phyloP scores from a whole-genome alignment of 148 eudicot species.

The Fagopyrum tataricum region DNA sequence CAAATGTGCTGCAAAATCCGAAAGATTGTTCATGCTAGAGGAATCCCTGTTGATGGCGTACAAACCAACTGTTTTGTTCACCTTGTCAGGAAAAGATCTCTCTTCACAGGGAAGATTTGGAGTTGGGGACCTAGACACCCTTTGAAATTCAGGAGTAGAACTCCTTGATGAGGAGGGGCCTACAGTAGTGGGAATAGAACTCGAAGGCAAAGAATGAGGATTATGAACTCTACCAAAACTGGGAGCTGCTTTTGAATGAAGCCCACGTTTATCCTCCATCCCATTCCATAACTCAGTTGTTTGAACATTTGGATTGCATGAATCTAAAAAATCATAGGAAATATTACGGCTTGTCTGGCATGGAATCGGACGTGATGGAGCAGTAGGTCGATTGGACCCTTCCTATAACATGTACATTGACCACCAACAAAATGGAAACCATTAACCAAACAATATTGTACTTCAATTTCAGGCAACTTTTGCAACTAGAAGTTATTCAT shows the following conservation, averaged over 20 bases:
- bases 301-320: conserved; percentile 20
- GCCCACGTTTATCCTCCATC: conserved; percentile 17
- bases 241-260: conserved; percentile 15
- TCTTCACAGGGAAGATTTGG: conserved; percentile 20
- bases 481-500: background rate
- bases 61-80: conserved; percentile 15
- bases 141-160: conserved; percentile 29
- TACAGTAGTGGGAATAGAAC: conserved; percentile 25
- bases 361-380: conserved; percentile 25
- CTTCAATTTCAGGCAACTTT: background rate
- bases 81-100: conserved; percentile 16
- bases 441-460: background rate
- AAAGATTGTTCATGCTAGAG: conserved; percentile 28
- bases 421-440: background rate
- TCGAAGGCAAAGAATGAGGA: conserved; percentile 22
- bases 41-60: conserved; percentile 23
- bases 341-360: conserved; percentile 32
- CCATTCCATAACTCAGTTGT: conserved; percentile 22
- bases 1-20: conserved; percentile 41
- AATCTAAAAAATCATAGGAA: conserved; percentile 18
- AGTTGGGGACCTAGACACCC: conserved; percentile 25
- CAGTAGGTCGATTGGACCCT: conserved; percentile 33
- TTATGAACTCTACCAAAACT: conserved; percentile 27
- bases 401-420: conserved; percentile 33
- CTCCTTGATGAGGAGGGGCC: conserved; percentile 23